Conservation (phyloP, 1,284 basidiomycete species). For the Cerioporus squamosus region DNA sequence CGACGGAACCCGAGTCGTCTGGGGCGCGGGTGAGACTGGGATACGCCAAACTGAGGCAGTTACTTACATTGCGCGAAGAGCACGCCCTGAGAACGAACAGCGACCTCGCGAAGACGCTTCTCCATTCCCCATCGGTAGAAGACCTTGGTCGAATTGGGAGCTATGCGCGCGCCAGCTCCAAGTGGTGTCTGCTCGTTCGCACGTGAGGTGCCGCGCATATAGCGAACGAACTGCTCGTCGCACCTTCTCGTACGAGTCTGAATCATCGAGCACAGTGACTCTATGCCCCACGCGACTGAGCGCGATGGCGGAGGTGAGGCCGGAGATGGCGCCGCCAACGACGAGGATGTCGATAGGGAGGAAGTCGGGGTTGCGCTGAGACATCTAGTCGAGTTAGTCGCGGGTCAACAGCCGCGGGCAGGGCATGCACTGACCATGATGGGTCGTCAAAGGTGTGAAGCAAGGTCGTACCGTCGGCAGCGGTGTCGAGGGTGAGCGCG, state of each 20-base stretch:
- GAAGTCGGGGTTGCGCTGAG: background rate
- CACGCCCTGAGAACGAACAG: slow-evolving; percentile 17
- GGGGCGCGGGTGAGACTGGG: background rate
- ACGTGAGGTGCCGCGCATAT: background rate
- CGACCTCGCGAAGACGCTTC: slow-evolving; percentile 23
- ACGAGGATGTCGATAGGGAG: slow-evolving; percentile 35
- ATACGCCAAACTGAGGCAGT: too few species aligned
- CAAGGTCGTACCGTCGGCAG: too few species aligned
- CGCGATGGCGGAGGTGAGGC: slow-evolving; percentile 34
- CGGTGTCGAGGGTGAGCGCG: too few species aligned
- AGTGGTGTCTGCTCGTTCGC: slow-evolving; percentile 17
- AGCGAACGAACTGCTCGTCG: background rate
- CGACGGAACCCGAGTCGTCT: slow-evolving; percentile 30
- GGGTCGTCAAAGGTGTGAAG: too few species aligned
- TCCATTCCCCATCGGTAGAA: slow-evolving; percentile 36
- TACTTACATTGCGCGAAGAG: slow-evolving; percentile 21
- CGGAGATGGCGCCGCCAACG: slow-evolving; percentile 35
- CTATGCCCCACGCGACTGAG: slow-evolving; percentile 35
- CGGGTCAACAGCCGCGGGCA: too few species aligned
- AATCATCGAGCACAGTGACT: slow-evolving; percentile 36
- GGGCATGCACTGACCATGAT: too few species aligned
- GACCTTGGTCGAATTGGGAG: slow-evolving; percentile 34
- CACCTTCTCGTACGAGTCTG: slow-evolving; percentile 22
- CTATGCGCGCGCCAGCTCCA: slow-evolving; percentile 29
- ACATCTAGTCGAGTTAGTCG: too few species aligned